Percentiles rank a stretch among this genome's conserved stretches.
Evolutionary conservation across 2,329 filamentous ascomycete genomes (phyloP).

Genomic region (Diaporthe caulivora): DNA sequence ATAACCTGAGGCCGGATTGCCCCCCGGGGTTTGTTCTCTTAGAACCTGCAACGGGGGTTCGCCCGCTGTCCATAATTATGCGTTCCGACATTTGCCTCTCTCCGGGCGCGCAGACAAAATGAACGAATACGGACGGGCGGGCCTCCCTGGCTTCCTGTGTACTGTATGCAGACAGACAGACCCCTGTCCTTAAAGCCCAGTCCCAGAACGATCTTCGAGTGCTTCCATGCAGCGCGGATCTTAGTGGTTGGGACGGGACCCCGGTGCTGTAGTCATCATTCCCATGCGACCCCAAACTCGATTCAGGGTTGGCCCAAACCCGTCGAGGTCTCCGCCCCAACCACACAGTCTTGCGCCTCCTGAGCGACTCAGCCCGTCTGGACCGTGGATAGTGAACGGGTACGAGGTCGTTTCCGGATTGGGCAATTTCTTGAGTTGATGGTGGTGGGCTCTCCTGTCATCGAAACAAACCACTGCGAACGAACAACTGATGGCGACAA

Average conservation of each 20-base stretch:
- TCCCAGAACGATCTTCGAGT: background rate
- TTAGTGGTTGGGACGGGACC: slow-evolving; percentile 13
- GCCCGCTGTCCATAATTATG: background rate
- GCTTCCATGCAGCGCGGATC: slow-evolving; percentile 15
- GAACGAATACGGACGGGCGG: slow-evolving; percentile 14
- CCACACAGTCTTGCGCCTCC: slow-evolving; percentile 1
- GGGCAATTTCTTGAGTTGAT: slow-evolving; percentile 11
- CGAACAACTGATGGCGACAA: background rate
- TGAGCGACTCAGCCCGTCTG: slow-evolving; percentile 23
- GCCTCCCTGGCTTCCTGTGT: background rate
- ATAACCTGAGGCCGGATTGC: slow-evolving; percentile 8
- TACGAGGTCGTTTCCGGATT: slow-evolving; percentile 12
- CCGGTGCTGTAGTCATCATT: background rate
- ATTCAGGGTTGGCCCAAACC: slow-evolving; percentile 24
- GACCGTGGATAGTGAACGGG: background rate
- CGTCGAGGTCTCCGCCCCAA: background rate
- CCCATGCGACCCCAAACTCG: slow-evolving; percentile 19
- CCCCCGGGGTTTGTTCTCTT: background rate
- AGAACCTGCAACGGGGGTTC: background rate
- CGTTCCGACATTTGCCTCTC: background rate
- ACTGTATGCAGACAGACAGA: background rate
- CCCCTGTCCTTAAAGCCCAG: background rate
- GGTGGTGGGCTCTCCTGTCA: background rate
- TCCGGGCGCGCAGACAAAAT: background rate
- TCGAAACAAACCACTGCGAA: background rate